Percentiles rank a stretch among this genome's conserved stretches.
Evolutionary conservation across 345 rosid genomes (phyloP).

Genomic region (Eucalyptus erythrocorys): DNA sequence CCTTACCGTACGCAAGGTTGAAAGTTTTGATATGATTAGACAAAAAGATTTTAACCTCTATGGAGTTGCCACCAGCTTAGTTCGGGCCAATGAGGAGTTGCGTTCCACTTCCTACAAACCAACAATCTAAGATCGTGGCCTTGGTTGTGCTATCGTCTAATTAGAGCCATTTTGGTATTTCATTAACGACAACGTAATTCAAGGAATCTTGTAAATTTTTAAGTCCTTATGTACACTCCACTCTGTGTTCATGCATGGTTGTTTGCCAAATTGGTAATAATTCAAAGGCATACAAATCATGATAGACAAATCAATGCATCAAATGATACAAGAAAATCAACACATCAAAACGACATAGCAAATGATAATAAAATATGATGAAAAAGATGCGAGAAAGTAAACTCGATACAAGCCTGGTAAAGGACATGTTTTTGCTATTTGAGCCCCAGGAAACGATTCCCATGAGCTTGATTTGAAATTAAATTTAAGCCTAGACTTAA

Average conservation of each 20-base stretch:
- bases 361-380: not conserved
- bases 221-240: not conserved
- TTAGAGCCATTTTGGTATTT: not conserved
- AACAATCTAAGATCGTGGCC: not conserved
- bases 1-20: not conserved
- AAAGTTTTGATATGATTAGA: not conserved
- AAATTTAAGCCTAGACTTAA: not conserved
- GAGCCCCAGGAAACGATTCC: not conserved
- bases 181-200: accelerated
- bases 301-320: not conserved
- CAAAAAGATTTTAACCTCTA: not conserved
- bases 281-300: not conserved
- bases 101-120: not conserved
- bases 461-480: not conserved
- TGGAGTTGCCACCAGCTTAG: not conserved
- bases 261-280: not conserved
- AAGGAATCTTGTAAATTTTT: not conserved
- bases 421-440: not conserved
- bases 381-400: not conserved
- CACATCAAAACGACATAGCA: not conserved
- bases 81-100: not conserved
- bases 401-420: not conserved
- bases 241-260: not conserved
- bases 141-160: accelerated
- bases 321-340: not conserved